Conservation (phyloP, 1,139 yeast species). For the Kodamaea sp. region DNA sequence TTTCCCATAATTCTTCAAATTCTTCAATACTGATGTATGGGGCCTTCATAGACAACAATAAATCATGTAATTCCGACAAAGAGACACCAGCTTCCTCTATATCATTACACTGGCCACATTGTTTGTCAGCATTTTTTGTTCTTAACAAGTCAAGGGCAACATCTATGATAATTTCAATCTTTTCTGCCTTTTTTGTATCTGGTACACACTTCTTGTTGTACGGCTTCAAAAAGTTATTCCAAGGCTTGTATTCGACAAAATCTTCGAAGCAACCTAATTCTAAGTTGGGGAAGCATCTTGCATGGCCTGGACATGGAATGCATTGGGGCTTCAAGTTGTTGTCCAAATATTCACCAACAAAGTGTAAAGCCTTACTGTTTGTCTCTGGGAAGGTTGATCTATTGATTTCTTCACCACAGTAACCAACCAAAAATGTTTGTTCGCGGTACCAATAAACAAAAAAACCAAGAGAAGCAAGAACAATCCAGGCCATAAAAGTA, state of each 20-base stretch:
- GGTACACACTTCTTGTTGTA: constrained; percentile 62
- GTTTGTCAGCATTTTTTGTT: constrained; percentile 61
- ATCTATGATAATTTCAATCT: constrained; percentile 62
- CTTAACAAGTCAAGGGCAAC: constrained; percentile 67
- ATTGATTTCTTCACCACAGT: constrained; percentile 59
- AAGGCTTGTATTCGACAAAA: constrained; percentile 53
- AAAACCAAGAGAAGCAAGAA: constrained; percentile 24
- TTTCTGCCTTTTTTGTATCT: constrained; percentile 69
- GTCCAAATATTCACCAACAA: constrained; percentile 34
- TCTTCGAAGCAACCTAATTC: constrained; percentile 68
- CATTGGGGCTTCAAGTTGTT: constrained; percentile 56
- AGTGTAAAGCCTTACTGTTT: constrained; percentile 17
- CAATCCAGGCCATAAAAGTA: constrained; percentile 24
- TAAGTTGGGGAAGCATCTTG: constrained; percentile 62
- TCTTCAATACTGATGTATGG: constrained; percentile 64
- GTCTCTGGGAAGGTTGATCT: constrained; percentile 30
- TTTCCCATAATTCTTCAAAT: constrained; percentile 77
- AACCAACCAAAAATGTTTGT: constrained; percentile 57
- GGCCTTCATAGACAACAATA: constrained; percentile 55
- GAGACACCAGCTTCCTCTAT: constrained; percentile 51
- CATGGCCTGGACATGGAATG: constrained; percentile 76
- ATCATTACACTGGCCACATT: constrained; percentile 54
- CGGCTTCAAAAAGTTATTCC: constrained; percentile 56
- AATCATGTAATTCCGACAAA: constrained; percentile 53
- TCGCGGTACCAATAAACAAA: constrained; percentile 61